Conservation (phyloP, 2,329 filamentous ascomycete species). For the Ascochyta koolunga region DNA sequence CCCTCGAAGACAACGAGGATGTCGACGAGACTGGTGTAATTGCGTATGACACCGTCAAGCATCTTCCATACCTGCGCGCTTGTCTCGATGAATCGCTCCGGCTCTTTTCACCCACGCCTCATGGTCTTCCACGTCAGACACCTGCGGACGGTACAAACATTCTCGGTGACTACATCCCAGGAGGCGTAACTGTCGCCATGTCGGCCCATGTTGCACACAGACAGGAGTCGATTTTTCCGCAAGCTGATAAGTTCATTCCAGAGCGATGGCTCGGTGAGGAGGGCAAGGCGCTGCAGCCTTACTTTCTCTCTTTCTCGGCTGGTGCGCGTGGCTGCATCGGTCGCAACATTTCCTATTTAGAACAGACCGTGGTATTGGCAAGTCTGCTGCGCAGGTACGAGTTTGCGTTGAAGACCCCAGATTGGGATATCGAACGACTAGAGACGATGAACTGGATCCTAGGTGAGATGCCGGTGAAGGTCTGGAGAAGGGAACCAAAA, state of each 20-base stretch:
- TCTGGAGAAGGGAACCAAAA: slow-evolving; percentile 40
- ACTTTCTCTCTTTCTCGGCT: slow-evolving; percentile 39
- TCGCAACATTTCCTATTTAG: slow-evolving; percentile 39
- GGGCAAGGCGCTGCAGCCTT: slow-evolving; percentile 37
- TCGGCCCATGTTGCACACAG: slow-evolving; percentile 58
- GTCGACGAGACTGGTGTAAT: slow-evolving; percentile 33
- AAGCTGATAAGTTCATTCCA: slow-evolving; percentile 42
- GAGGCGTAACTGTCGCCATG: slow-evolving; percentile 34
- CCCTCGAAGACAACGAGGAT: slow-evolving; percentile 36
- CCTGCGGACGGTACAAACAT: slow-evolving; percentile 37
- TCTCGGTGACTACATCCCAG: slow-evolving; percentile 36
- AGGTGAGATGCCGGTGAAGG: slow-evolving; percentile 48
- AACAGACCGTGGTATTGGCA: slow-evolving; percentile 41
- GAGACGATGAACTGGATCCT: slow-evolving; percentile 49
- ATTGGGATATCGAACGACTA: slow-evolving; percentile 43
- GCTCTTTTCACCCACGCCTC: slow-evolving; percentile 54
- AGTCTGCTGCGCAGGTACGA: slow-evolving; percentile 48
- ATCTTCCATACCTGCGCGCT: slow-evolving; percentile 47
- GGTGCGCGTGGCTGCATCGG: slow-evolving; percentile 40
- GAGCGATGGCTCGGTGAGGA: slow-evolving; percentile 48
- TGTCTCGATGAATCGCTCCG: slow-evolving; percentile 55
- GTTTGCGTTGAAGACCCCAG: slow-evolving; percentile 45
- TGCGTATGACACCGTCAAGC: slow-evolving; percentile 37
- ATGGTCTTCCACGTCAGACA: slow-evolving; percentile 46
- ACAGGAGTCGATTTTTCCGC: slow-evolving; percentile 33